These are phyloP conservation scores for Agaricus sinodeliciosus DNA, from an alignment of 768 basidiomycete genomes.

Conservation along the genomic window DNA sequence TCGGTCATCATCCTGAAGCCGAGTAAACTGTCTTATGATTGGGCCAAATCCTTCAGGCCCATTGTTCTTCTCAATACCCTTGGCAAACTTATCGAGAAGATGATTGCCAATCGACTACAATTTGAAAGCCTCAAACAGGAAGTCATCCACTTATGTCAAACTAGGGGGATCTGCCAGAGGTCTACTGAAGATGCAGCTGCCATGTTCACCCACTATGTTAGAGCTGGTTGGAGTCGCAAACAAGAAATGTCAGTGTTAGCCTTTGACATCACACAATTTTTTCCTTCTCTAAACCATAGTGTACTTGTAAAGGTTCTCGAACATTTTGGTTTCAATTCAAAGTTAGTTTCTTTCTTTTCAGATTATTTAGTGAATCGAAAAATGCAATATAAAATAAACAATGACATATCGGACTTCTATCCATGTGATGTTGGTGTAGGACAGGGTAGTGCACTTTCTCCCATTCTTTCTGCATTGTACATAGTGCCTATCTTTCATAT, in stretches of 20 bases:
- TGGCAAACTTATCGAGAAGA: constrained; percentile 2
- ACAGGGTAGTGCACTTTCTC: too few species aligned
- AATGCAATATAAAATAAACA: too few species aligned
- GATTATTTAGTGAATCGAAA: too few species aligned
- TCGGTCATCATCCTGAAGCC: not conserved
- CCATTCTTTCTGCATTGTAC: too few species aligned
- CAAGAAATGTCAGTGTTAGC: not conserved
- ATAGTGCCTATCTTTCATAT: too few species aligned
- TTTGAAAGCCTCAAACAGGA: not conserved
- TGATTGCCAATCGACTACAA: not conserved
- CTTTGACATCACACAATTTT: not conserved
- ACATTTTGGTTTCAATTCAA: too few species aligned
- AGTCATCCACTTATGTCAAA: not conserved
- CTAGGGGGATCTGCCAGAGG: not conserved
- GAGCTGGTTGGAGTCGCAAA: not conserved
- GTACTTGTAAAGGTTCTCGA: too few species aligned
- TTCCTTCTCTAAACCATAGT: too few species aligned
- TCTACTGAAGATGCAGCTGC: not conserved
- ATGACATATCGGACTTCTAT: too few species aligned
- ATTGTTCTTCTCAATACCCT: constrained; percentile 5
- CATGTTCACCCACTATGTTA: not conserved
- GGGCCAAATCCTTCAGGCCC: not conserved
- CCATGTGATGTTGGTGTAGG: too few species aligned
- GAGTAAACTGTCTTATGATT: not conserved
- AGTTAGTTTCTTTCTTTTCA: too few species aligned